Base-by-base conservation (phyloP, 345 rosid genomes). In the Stellera chamaejasme region DNA sequence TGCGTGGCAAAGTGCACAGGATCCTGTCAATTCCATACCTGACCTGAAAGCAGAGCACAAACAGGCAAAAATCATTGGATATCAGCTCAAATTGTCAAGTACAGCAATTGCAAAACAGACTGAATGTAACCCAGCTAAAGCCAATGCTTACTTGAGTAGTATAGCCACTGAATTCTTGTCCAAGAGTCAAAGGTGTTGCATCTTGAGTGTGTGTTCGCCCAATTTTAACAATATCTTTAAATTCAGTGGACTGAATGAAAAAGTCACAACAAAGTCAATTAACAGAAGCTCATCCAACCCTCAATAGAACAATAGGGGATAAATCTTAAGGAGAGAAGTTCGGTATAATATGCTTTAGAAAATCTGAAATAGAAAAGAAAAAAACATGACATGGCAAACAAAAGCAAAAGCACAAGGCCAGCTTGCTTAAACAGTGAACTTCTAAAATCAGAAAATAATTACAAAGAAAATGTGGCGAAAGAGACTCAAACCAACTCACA, bases 151-250 rank as follows among this genome's bases (percentile, higher is more conserved):
- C 99, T 65, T 93, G 99, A 15, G 92, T 93, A 54, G 83, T 72
- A 72, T 93, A 93, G 78, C 98, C 98, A 78, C 98, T 82, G 69
- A 89, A 93, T 75, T 87, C 97, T 78, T 93, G 99, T 53, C 97
- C 99, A 27, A 89, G 80, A 14, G 97, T 93, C 83, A 93, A 81
- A 63, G 96, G 99, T 63, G 99, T 93, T 26, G 97, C 95, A 76
- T 93, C 99, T 75, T 89, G 99, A 71, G 97, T 93, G 74, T 89
- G 99, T 25, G 97, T 87, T 60, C 96, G 82, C 59, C 97, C 97
- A 69, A 89, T 89, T 76, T 93, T 93, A 57, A 93, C 95, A 67
- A 89, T 89, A 67, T 87, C 96, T 61, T 82, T 66, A 61, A 93
- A 93, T 59, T 93, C 96, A 54, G 66, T 39, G 15, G 92, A 81